A percentile compares a stretch with the other conserved stretches of the same genome.
These are phyloP conservation scores for Aspergillus sp. DNA, from an alignment of 2,329 filamentous ascomycete species.

Conservation along the genomic window DNA sequence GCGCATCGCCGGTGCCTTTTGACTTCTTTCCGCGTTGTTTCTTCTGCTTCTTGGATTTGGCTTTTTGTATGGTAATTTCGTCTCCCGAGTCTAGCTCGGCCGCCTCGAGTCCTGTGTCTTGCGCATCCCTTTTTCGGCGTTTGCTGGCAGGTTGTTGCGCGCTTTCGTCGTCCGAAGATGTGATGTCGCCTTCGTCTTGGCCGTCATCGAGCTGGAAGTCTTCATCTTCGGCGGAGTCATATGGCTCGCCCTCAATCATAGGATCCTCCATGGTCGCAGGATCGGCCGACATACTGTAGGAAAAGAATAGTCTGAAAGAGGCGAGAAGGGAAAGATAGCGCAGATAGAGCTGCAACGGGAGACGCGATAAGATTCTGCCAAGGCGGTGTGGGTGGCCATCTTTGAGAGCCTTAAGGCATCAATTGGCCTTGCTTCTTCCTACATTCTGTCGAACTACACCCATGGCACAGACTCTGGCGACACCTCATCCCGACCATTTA, in stretches of 20 bases:
- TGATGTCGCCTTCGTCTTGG: constrained; percentile 33
- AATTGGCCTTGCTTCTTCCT: background rate
- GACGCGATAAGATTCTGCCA: constrained; percentile 23
- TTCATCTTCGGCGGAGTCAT: constrained; percentile 40
- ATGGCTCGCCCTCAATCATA: constrained; percentile 33
- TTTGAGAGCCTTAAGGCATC: background rate
- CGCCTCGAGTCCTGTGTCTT: constrained; percentile 24
- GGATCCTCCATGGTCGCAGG: constrained; percentile 11
- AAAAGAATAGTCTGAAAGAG: background rate
- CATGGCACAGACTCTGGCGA: background rate
- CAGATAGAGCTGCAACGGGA: constrained; percentile 5
- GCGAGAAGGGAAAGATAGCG: constrained; percentile 5
- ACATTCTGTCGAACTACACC: background rate
- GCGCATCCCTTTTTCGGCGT: constrained; percentile 34
- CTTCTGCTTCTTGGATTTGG: constrained; percentile 41
- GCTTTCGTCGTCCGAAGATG: constrained; percentile 32
- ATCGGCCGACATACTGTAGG: constrained; percentile 10
- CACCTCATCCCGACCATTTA: constrained; percentile 2
- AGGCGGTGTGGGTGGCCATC: constrained; percentile 11
- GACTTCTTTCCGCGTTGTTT: constrained; percentile 35
- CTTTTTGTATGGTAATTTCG: constrained; percentile 55
- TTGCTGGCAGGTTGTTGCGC: constrained; percentile 35
- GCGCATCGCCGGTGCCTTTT: constrained; percentile 28
- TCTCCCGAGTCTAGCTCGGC: constrained; percentile 55
- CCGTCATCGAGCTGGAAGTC: constrained; percentile 36